These are phyloP conservation scores for Beauveria pseudobassiana DNA, from an alignment of 2,329 filamentous ascomycete species.

Conservation along the genomic window DNA sequence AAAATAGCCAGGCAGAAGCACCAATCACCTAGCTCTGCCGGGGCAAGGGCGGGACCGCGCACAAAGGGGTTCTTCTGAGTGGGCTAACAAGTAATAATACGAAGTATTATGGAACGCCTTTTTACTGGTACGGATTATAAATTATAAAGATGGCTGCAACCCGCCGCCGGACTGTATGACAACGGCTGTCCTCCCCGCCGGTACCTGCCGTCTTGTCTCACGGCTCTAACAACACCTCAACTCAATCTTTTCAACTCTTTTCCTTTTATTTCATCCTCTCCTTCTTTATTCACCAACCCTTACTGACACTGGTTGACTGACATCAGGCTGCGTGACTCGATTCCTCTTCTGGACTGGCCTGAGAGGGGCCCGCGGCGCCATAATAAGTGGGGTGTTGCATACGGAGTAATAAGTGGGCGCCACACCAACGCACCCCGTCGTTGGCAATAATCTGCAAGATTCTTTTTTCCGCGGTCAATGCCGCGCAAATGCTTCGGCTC, in stretches of 20 bases:
- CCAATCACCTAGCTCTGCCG: no score
- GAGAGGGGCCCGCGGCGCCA: not conserved
- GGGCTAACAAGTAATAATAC: no score
- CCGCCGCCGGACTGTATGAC: no score
- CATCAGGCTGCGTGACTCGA: conserved; percentile 1
- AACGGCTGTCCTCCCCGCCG: no score
- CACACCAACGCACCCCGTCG: no score
- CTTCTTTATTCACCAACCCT: not conserved
- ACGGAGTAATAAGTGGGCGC: no score
- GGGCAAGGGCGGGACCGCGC: not conserved
- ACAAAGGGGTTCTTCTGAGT: not conserved
- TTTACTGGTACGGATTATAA: no score
- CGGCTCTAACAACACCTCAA: not conserved
- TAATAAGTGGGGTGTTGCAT: not conserved
- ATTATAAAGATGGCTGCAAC: no score
- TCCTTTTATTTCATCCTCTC: not conserved
- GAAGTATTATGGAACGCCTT: no score
- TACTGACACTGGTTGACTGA: no score
- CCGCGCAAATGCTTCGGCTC: no score
- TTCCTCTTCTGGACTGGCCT: not conserved
- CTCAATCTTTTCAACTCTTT: not conserved
- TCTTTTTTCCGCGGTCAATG: no score
- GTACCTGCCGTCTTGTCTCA: not conserved
- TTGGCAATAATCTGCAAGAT: not conserved
- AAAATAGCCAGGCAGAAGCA: not conserved